These are phyloP conservation scores for Psilocybe cubensis DNA, from an alignment of 768 basidiomycete species.

Conservation along the genomic window DNA sequence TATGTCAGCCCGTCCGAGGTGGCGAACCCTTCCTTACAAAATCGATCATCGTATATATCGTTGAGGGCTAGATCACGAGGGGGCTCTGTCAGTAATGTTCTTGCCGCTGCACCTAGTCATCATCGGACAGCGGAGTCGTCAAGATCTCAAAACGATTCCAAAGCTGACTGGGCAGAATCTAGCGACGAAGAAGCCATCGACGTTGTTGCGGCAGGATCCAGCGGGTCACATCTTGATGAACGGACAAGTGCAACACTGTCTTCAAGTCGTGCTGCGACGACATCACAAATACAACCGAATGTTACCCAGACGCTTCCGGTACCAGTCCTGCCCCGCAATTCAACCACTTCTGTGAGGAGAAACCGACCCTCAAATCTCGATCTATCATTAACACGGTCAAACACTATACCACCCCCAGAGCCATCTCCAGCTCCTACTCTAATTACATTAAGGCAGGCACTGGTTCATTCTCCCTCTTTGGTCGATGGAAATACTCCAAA, in stretches of 20 bases:
- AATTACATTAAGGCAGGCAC: slow-evolving; percentile 66
- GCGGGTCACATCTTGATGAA: slow-evolving; percentile 84
- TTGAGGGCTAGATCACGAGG: slow-evolving; percentile 51
- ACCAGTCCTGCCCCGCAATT: slow-evolving; percentile 32
- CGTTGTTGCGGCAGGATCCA: slow-evolving; percentile 77
- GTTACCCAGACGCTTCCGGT: slow-evolving; percentile 22
- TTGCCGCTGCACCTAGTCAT: slow-evolving; percentile 49
- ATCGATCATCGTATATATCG: slow-evolving; percentile 44
- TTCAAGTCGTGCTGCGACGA: slow-evolving; percentile 29
- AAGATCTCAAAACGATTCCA: slow-evolving; percentile 45
- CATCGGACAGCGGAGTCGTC: slow-evolving; percentile 37
- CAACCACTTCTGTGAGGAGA: slow-evolving; percentile 39
- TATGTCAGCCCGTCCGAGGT: slow-evolving; percentile 46
- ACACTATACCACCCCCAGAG: slow-evolving; percentile 42
- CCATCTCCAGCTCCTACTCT: slow-evolving; percentile 69
- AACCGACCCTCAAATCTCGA: slow-evolving; percentile 73
- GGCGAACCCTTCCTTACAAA: slow-evolving; percentile 38
- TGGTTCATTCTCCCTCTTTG: slow-evolving; percentile 47
- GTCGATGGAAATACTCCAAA: slow-evolving; percentile 24
- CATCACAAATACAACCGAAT: slow-evolving; percentile 27
- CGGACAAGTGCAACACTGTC: slow-evolving; percentile 67
- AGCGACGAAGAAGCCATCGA: slow-evolving; percentile 91
- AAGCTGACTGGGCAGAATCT: slow-evolving; percentile 75
- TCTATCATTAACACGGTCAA: slow-evolving; percentile 46
- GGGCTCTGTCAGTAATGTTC: slow-evolving; percentile 61